Percentiles rank a stretch among this genome's conserved stretches.
Conservation (phyloP, 805 yeast species). For the Clavispora carvajalis region DNA sequence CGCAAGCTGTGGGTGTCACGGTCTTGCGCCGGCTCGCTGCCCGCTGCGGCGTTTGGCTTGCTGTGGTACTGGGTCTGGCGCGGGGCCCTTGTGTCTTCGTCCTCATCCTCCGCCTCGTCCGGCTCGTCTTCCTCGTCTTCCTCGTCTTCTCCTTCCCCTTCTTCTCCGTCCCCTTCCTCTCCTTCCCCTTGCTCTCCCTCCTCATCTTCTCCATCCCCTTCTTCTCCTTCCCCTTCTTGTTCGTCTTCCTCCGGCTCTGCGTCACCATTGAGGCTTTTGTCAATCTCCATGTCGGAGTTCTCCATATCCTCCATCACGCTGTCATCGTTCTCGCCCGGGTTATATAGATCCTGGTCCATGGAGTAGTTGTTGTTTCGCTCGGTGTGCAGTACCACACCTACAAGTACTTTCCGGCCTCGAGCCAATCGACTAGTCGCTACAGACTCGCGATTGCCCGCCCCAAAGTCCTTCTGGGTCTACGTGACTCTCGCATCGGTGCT, state of each 20-base stretch:
- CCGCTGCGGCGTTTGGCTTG: no score
- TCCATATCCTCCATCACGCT: conserved; percentile 12
- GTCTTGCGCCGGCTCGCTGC: neutral
- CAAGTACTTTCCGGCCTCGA: no score
- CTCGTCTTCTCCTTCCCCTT: conserved; percentile 10
- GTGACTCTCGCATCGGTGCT: no score
- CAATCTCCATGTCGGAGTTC: conserved; percentile 14
- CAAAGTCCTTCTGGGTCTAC: no score
- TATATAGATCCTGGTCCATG: conserved; percentile 19
- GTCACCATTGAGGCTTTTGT: neutral
- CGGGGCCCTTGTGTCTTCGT: conserved; percentile 9
- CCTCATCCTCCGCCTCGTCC: conserved; percentile 15
- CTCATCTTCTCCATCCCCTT: conserved; percentile 19
- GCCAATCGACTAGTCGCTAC: no score
- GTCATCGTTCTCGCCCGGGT: conserved; percentile 15
- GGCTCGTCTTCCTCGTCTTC: conserved; percentile 9
- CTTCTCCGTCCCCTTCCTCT: conserved; percentile 12
- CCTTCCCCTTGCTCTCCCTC: conserved; percentile 13
- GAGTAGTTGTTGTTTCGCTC: conserved; percentile 5
- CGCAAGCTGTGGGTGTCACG: conserved; percentile 5
- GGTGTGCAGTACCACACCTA: no score
- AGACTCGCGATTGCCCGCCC: no score
- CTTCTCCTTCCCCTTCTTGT: conserved; percentile 20
- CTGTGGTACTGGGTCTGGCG: no score
- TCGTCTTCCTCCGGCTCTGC: conserved; percentile 2